phyloP scores from a whole-genome alignment of 208 protist species.

The Endotrypanum monterogeii region DNA sequence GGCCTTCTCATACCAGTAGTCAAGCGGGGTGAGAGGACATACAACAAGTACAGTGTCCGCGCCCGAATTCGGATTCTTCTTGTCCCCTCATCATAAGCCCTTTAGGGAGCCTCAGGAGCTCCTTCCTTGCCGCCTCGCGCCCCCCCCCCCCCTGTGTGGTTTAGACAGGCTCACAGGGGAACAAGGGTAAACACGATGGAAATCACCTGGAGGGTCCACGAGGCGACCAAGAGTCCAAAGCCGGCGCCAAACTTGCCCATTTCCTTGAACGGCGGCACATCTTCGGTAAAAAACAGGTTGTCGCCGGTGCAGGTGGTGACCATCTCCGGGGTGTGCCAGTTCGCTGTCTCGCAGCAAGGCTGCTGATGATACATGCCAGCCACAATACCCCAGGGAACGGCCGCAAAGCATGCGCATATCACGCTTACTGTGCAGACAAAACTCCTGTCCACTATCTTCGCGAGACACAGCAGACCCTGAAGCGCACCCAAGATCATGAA shows the following conservation, averaged over 20 bases:
- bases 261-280: conserved; percentile 41
- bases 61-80: too few species aligned
- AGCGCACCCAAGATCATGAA: conserved; percentile 41
- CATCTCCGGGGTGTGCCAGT: conserved; percentile 27
- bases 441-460: conserved; percentile 33
- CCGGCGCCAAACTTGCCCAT: conserved; percentile 45
- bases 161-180: conserved; percentile 22
- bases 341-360: conserved; percentile 40
- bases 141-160: background rate
- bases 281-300: conserved; percentile 19
- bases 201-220: conserved; percentile 50
- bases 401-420: too few species aligned
- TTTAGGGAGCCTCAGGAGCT: too few species aligned
- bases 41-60: too few species aligned
- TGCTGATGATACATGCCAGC: conserved; percentile 52
- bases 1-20: too few species aligned
- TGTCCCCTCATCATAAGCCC: too few species aligned
- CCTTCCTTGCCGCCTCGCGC: background rate
- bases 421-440: conserved; percentile 33
- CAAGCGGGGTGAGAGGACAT: too few species aligned
- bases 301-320: conserved; percentile 20
- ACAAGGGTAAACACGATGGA: conserved; percentile 38
- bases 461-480: conserved; percentile 21
- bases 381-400: conserved; percentile 52
- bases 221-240: conserved; percentile 47